A percentile compares a stretch with the other conserved stretches of the same genome.
These are phyloP conservation scores for Backusella westeae DNA, from an alignment of 192 early-diverging fungal species.

Conservation along the genomic window DNA sequence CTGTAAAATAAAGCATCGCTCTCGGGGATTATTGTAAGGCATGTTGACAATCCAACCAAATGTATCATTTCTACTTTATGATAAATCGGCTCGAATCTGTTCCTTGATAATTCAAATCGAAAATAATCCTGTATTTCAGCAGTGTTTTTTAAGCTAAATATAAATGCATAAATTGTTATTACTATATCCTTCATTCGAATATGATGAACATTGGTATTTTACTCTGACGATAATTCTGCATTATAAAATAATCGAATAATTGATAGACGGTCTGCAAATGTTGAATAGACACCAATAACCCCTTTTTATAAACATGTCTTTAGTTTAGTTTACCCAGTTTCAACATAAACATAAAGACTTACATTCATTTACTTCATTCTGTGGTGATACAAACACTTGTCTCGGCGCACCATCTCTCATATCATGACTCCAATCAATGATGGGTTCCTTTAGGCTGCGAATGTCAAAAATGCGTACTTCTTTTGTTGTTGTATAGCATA, in stretches of 20 bases:
- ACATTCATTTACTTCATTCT: not conserved
- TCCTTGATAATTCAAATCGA: not conserved
- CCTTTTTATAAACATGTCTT: not conserved
- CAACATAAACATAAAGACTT: not conserved
- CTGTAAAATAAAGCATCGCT: not conserved
- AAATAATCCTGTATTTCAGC: not conserved
- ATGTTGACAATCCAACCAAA: not conserved
- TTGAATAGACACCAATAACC: not conserved
- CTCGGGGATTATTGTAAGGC: not conserved
- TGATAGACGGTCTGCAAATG: not conserved
- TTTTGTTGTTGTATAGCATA: conserved; percentile 4
- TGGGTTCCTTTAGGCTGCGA: not conserved
- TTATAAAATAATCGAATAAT: not conserved
- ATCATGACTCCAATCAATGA: not conserved
- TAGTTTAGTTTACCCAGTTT: not conserved
- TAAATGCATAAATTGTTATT: no score
- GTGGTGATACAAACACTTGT: not conserved
- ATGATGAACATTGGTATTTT: not conserved
- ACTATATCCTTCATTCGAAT: not conserved
- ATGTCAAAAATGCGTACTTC: not conserved
- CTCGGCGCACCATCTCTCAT: not conserved
- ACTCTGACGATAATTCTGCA: not conserved
- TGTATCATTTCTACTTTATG: not conserved
- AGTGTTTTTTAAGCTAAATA: not conserved
- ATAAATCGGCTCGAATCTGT: not conserved